phyloP scores from a whole-genome alignment of 257 asterid genomes.

The Solanum medicagineum region DNA sequence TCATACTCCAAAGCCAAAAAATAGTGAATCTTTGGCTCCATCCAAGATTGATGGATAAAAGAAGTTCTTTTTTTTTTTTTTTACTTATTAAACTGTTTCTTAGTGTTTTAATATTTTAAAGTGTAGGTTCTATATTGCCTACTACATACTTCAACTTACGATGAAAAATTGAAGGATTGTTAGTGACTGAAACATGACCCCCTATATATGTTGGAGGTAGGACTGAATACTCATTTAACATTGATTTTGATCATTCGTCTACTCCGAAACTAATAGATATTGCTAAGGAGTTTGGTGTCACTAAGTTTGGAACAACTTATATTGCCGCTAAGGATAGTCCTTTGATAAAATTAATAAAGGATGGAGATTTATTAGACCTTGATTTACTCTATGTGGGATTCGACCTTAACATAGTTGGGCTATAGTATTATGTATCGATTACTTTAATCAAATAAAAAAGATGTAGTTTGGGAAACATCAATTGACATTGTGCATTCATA shows the following conservation, averaged over 20 bases:
- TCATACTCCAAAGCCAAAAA: no score
- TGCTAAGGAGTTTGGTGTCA: background rate
- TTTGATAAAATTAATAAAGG: background rate
- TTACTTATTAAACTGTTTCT: background rate
- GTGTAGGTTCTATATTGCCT: background rate
- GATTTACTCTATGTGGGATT: no score
- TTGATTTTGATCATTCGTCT: background rate
- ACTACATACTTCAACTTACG: background rate
- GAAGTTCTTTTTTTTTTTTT: no score
- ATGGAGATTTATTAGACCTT: background rate
- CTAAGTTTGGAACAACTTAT: background rate
- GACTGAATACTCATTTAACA: background rate
- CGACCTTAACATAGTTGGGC: no score
- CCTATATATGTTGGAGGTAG: background rate
- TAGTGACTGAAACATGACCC: background rate
- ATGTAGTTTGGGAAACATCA: no score
- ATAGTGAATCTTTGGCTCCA: no score
- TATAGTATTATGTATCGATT: no score
- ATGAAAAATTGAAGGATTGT: background rate
- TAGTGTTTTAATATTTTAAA: no score
- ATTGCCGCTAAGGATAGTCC: background rate
- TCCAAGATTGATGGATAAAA: no score
- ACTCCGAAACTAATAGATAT: background rate
- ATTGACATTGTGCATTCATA: no score
- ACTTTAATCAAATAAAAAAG: no score